Percentiles rank a stretch among this genome's conserved stretches.
These are phyloP conservation scores for Stevia rebaudiana DNA, from an alignment of 140 eudicot genomes.

Conservation along the genomic window DNA sequence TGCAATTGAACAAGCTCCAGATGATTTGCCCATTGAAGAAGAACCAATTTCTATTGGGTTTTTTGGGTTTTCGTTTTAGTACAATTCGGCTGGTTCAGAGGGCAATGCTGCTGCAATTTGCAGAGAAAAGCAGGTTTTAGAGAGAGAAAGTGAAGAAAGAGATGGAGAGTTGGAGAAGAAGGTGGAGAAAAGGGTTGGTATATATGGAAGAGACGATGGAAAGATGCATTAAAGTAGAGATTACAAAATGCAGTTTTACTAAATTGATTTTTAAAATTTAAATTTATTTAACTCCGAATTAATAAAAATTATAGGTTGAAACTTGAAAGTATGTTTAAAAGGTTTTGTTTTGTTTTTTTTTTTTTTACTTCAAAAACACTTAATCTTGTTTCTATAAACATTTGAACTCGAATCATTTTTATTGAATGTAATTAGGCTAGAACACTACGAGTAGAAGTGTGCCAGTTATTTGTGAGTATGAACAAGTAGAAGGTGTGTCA, in stretches of 20 bases:
- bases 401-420: no score
- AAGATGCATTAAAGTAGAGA: slow-evolving; percentile 38
- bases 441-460: no score
- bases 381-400: no score
- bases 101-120: slow-evolving; percentile 38
- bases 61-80: not conserved
- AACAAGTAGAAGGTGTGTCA: no score
- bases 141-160: slow-evolving; percentile 16
- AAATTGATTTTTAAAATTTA: not conserved
- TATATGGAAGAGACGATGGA: slow-evolving; percentile 38
- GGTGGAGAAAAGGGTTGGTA: slow-evolving; percentile 26
- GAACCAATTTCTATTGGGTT: not conserved
- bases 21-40: slow-evolving; percentile 26
- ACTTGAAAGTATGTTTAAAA: no score
- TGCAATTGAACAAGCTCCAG: slow-evolving; percentile 28
- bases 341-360: no score
- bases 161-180: slow-evolving; percentile 36
- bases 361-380: no score
- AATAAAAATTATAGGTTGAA: no score
- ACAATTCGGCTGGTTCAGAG: slow-evolving; percentile 12
- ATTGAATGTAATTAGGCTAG: no score
- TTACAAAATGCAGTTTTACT: slow-evolving; percentile 23
- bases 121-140: slow-evolving; percentile 1
- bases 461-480: no score
- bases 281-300: no score